Base-by-base conservation (phyloP, 176 grass and related monocot genomes). In the Themeda triandra region DNA sequence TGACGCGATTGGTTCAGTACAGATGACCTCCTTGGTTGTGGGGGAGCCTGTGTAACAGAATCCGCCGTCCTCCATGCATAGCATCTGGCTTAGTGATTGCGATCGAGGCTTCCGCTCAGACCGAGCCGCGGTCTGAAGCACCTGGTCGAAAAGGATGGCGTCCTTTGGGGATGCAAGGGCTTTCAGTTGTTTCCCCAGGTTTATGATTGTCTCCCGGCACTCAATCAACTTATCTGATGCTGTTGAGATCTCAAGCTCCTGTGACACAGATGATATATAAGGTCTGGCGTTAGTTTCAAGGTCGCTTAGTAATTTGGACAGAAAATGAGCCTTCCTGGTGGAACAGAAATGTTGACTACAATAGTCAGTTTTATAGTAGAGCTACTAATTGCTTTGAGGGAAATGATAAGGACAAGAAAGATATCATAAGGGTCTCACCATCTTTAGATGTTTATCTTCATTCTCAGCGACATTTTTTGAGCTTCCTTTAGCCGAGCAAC, bases 191-290 rank as follows among this genome's bases (percentile, higher is more conserved):
- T 99, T 90, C 33, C 91, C 89, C 33, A 94, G 89, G 78, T 76
- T 96, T 75, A 88, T 40, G 41, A 99, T 94, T 29, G 96, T 99
- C 48, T 99, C 96, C 77, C 95, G 91, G 78, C 91, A 95, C 85
- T 91, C 91, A 0, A 88, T 90, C 60, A 98, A 85, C 45, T 93
- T 93, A 58, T 98, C 87, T 71, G 96, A 92, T 84, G 91, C 96
- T 10, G 77, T 89, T 64, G 85, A 84, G 80, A 95, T 93, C 56
- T 94, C 86, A 27, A 75, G 58, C 83, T 86, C 81, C 91, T 94
- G 86, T 58, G 48, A 40, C n/a, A 84, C 35, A 66, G 42, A 53
- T 25, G 23, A 31, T 48, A 30, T 21, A 73, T 21, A 73, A 72
- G 37, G n/a, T 70, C 39, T n/a, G 13, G 36, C 14, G n/a, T n/a